Base-by-base conservation (phyloP, 805 yeast genomes). In the Ogataea philodendri region DNA sequence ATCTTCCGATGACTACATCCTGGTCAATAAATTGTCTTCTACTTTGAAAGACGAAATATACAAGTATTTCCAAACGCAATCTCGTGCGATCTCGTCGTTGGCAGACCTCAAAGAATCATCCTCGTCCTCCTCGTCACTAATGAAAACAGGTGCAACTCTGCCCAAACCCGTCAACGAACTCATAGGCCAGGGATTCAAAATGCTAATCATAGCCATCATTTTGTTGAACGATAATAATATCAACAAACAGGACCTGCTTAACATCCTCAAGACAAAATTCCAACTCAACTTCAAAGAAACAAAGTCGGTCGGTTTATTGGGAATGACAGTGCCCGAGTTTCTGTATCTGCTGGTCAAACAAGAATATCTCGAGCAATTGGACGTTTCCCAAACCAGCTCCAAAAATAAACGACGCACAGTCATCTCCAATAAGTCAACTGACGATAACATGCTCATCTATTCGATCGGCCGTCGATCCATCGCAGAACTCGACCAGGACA, bases 391-490 rank as follows among this genome's bases (percentile, higher is more conserved):
- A 31, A 24, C 14, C 38, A 32, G 31, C 25, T 21, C 27, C 30
- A 31, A 11, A 30, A 22, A 15, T 15, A 38, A 18, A 30, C 20
- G 44, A 18, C 34, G 42, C 8, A 13, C 35, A n/a, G 29, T 36
- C 10, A 18, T 31, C 22, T 23, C 21, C 7, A 45, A 38, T 4
- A 37, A 34, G 22, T 35, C 25, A n/a, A 40, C 49, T 15, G 59
- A 55, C 18, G 58, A 51, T 26, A 42, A 42, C 23, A 34, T 47
- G 45, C 44, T 49, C 36, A 47, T 51, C 15, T 45, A 47, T 20
- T 49, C 54, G 6, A 20, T 62, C 5, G 67, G 66, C 6, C 37
- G 62, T 30, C 37, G 65, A 22, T 35, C 58, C 3, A 22, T 46
- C 10, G 42, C 37, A 3, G 66, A 62, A 29, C 46, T 62, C 32